Conservation (phyloP, 176 grass and related monocot genomes). For the Oryza glumipatula region DNA sequence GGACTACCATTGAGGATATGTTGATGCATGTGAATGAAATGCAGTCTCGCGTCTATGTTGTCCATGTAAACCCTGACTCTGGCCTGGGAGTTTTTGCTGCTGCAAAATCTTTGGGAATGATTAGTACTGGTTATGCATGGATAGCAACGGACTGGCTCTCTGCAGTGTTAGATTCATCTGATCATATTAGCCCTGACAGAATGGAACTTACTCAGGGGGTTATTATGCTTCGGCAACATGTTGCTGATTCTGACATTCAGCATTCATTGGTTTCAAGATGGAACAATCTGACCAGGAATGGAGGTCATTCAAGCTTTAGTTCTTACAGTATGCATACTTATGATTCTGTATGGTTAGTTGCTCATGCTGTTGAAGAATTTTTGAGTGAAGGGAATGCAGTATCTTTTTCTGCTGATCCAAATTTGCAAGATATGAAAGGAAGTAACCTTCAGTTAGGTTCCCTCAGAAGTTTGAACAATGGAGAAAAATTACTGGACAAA, state of each 20-base stretch:
- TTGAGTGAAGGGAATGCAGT: conserved; percentile 60
- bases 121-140: conserved; percentile 81
- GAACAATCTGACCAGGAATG: conserved; percentile 49
- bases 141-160: conserved; percentile 95
- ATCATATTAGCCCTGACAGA: conserved; percentile 40
- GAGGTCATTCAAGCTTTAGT: conserved; percentile 42
- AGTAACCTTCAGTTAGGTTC: conserved; percentile 63
- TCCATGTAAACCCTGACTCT: conserved; percentile 88
- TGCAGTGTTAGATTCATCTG: conserved; percentile 57
- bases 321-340: conserved; percentile 74
- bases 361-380: conserved; percentile 79
- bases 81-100: conserved; percentile 67
- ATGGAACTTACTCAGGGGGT: conserved; percentile 69
- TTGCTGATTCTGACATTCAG: conserved; percentile 53
- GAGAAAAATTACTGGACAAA: conserved; percentile 69
- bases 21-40: conserved; percentile 73
- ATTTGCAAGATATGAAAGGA: conserved; percentile 50
- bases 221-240: conserved; percentile 77
- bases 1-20: conserved; percentile 41
- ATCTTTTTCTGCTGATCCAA: conserved; percentile 68
- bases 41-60: conserved; percentile 77
- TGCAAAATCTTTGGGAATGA: conserved; percentile 80
- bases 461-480: conserved; percentile 59
- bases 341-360: conserved; percentile 88
- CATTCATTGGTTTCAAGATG: conserved; percentile 53